Evolutionary conservation across 140 eudicot genomes (phyloP).

Genomic region (Oenanthe javanica): DNA sequence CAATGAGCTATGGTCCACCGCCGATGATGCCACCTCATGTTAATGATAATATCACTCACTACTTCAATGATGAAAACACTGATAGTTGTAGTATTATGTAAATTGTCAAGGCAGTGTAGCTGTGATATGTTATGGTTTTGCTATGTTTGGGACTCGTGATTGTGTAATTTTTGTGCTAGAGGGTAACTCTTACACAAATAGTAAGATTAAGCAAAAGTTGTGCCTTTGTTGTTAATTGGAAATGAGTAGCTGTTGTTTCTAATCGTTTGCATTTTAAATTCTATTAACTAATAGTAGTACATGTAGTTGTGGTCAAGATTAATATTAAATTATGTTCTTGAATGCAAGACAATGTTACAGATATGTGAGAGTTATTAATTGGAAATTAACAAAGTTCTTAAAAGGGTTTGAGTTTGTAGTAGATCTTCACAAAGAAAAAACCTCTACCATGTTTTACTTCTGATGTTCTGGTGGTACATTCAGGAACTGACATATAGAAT

Average conservation of each 20-base stretch:
- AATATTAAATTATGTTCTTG: neutral
- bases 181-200: constrained; percentile 4
- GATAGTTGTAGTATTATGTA: constrained; percentile 78
- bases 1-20: constrained; percentile 49
- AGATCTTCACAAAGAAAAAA: neutral
- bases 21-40: constrained; percentile 35
- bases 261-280: neutral
- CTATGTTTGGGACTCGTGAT: neutral
- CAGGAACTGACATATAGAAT: no score
- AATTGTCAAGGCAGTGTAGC: constrained; percentile 14
- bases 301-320: neutral
- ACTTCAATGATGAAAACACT: constrained; percentile 82
- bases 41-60: constrained; percentile 43
- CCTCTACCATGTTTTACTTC: no score
- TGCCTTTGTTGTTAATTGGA: constrained; percentile 7
- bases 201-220: constrained; percentile 1
- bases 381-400: neutral
- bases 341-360: neutral
- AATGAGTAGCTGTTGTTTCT: neutral
- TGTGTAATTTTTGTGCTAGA: constrained; percentile 8
- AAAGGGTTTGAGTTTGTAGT: neutral
- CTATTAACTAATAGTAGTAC: neutral
- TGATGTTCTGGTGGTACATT: no score
- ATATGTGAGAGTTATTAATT: neutral
- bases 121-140: neutral